phyloP scores from a whole-genome alignment of 208 protist species.

The Trypanosoma congolense region DNA sequence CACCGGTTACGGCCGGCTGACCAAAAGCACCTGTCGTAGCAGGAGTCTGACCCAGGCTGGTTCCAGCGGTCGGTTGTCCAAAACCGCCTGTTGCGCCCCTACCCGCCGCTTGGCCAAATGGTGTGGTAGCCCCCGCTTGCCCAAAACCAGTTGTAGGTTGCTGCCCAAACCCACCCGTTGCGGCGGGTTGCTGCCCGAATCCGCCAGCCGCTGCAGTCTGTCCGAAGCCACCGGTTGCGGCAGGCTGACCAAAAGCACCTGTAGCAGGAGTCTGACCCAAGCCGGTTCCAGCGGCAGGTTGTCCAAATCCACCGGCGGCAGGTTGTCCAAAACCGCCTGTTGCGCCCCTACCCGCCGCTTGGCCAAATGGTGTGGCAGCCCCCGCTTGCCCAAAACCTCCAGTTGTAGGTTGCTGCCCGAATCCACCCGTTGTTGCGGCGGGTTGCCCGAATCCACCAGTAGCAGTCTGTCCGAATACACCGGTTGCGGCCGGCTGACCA shows the following conservation, averaged over 20 bases:
- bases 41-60: slow-evolving; percentile 17
- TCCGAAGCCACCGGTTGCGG: slow-evolving; percentile 41
- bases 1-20: too few relatives aligned
- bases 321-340: slow-evolving; percentile 37
- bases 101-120: slow-evolving; percentile 27
- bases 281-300: slow-evolving; percentile 20
- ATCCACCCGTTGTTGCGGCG: slow-evolving; percentile 18
- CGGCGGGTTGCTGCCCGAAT: slow-evolving; percentile 28
- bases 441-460: slow-evolving; percentile 25
- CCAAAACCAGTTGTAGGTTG: slow-evolving; percentile 25
- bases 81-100: slow-evolving; percentile 30
- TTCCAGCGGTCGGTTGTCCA: slow-evolving; percentile 18
- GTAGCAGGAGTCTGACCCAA: slow-evolving; percentile 23
- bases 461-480: slow-evolving; percentile 6
- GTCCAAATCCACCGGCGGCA: slow-evolving; percentile 32
- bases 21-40: too few relatives aligned
- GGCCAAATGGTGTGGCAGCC: slow-evolving; percentile 13
- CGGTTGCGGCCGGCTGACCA: slow-evolving; percentile 24
- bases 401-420: slow-evolving; percentile 31
- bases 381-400: slow-evolving; percentile 28
- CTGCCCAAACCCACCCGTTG: slow-evolving; percentile 24
- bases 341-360: neutral
- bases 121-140: slow-evolving; percentile 5
- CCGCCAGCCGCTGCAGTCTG: slow-evolving; percentile 5
- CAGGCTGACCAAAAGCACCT: slow-evolving; percentile 36